These are phyloP conservation scores for Anthracocystis walkeri DNA, from an alignment of 1,284 basidiomycete species.

Conservation along the genomic window DNA sequence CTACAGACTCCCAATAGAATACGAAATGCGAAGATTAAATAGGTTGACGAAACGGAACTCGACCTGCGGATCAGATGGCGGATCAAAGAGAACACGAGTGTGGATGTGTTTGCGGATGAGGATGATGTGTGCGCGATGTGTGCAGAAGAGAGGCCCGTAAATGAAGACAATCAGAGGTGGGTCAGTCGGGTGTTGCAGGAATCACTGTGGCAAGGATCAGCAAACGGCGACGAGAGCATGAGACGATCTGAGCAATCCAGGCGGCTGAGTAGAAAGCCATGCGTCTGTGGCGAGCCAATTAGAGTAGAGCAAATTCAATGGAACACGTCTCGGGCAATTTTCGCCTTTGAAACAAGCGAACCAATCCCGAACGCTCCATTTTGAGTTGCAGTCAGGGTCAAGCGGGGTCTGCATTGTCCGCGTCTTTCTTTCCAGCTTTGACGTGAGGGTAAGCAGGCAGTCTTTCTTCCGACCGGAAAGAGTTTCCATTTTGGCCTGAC, in stretches of 20 bases:
- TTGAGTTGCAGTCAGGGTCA: constrained; percentile 16
- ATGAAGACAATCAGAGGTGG: constrained; percentile 5
- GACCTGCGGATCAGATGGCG: constrained; percentile 32
- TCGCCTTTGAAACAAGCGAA: background rate
- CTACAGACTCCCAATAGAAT: constrained; percentile 36
- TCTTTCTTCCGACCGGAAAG: too few species aligned
- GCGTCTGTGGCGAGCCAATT: constrained; percentile 17
- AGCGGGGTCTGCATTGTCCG: constrained; percentile 5
- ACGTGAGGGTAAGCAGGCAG: constrained; percentile 10
- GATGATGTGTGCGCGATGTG: background rate
- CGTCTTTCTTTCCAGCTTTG: background rate
- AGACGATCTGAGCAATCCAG: constrained; percentile 1
- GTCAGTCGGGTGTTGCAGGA: constrained; percentile 18
- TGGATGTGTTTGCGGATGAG: background rate
- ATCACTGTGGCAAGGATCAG: constrained; percentile 10
- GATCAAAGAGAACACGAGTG: background rate
- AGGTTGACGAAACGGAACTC: constrained; percentile 41
- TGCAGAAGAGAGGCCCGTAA: background rate
- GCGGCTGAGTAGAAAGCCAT: background rate
- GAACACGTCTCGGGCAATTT: constrained; percentile 32
- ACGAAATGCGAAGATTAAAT: constrained; percentile 21
- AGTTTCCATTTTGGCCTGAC: too few species aligned
- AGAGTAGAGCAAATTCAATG: constrained; percentile 11
- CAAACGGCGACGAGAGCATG: background rate
- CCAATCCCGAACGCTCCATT: constrained; percentile 19